phyloP scores from a whole-genome alignment of 352 stramenopile genomes.

The Phytophthora parvispora region DNA sequence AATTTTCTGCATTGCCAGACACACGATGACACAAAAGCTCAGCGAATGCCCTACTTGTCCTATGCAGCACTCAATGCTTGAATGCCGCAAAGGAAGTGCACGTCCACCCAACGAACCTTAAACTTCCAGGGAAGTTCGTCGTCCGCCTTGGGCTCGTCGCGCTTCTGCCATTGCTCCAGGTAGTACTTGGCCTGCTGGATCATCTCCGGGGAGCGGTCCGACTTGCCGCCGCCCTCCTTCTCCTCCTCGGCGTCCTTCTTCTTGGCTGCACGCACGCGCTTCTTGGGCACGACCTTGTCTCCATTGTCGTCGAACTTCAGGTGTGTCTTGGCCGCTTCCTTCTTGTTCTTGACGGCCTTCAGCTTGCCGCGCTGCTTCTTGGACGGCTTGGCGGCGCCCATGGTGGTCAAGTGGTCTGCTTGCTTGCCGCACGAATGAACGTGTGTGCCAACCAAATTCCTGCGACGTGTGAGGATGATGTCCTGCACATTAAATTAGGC shows the following conservation, averaged over 20 bases:
- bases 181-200: slow-evolving; percentile 89
- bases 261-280: slow-evolving; percentile 44
- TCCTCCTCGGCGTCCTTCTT: slow-evolving; percentile 38
- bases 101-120: slow-evolving; percentile 50
- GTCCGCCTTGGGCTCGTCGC: slow-evolving; percentile 57
- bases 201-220: slow-evolving; percentile 79
- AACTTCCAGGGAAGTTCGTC: slow-evolving; percentile 84
- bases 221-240: slow-evolving; percentile 68
- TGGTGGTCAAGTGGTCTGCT: slow-evolving; percentile 24
- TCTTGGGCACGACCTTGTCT: slow-evolving; percentile 59
- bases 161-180: slow-evolving; percentile 78
- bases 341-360: slow-evolving; percentile 45
- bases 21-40: background rate
- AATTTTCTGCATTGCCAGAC: slow-evolving; percentile 62
- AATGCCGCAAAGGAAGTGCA: too few relatives aligned
- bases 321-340: slow-evolving; percentile 49
- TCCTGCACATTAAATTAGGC: background rate
- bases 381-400: slow-evolving; percentile 67
- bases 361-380: slow-evolving; percentile 87
- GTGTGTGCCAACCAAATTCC: slow-evolving; percentile 36
- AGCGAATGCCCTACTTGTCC: too few relatives aligned
- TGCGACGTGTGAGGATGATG: slow-evolving; percentile 28
- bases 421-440: background rate
- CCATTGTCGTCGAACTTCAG: slow-evolving; percentile 78
- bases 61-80: too few relatives aligned